Evolutionary conservation across 2,329 filamentous ascomycete species (phyloP).

Genomic region (Bretziella fagacearum): DNA sequence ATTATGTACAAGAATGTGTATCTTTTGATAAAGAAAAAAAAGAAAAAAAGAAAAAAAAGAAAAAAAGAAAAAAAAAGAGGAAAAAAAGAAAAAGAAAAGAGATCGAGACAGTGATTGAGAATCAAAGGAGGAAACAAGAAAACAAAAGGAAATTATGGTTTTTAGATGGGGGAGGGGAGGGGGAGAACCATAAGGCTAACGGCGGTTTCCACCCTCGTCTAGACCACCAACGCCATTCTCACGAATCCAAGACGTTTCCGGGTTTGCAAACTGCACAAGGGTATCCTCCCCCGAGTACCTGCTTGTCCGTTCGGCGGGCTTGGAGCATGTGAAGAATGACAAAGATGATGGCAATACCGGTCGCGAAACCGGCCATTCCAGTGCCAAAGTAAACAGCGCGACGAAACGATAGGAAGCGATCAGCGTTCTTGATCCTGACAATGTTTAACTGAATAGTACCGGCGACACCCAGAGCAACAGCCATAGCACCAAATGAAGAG

Average conservation of each 20-base stretch:
- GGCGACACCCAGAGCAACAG: conserved; percentile 46
- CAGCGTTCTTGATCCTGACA: conserved; percentile 16
- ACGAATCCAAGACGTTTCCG: not conserved
- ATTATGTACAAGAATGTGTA: conserved; percentile 9
- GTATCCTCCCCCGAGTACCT: conserved; percentile 4
- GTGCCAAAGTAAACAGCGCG: conserved; percentile 27
- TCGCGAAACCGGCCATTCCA: conserved; percentile 23
- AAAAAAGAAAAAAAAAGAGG: conserved; percentile 1
- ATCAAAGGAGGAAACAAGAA: not conserved
- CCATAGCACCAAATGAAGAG: conserved; percentile 51
- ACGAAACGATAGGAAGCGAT: conserved; percentile 22
- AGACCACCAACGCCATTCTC: conserved; percentile 10
- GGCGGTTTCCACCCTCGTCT: not conserved
- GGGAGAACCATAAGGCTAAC: no score
- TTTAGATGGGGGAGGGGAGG: no score
- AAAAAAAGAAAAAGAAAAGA: conserved; percentile 3
- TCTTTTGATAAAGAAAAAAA: not conserved
- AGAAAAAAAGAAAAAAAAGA: conserved; percentile 5
- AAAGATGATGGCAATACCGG: conserved; percentile 18
- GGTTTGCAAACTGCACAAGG: not conserved
- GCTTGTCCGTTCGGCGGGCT: not conserved
- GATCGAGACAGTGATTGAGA: not conserved
- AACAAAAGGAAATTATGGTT: not conserved
- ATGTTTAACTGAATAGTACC: conserved; percentile 40
- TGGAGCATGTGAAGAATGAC: conserved; percentile 2